phyloP scores from a whole-genome alignment of 495 filamentous ascomycete genomes.

The Penicillium steckii region DNA sequence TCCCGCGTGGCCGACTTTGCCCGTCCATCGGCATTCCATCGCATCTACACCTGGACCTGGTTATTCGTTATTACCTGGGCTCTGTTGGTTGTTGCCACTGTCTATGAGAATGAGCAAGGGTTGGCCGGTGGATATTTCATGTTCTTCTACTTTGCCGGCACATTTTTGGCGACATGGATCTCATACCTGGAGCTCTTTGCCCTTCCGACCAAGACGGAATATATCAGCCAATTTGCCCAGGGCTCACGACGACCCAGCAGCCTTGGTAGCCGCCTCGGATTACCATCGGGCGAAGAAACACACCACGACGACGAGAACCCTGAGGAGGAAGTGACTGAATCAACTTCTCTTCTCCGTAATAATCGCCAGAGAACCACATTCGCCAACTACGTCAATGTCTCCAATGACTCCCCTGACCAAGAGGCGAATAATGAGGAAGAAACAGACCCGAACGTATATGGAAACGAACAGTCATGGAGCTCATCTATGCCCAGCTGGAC shows the following conservation, averaged over 20 bases:
- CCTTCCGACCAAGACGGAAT: constrained; percentile 67
- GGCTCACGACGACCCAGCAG: constrained; percentile 42
- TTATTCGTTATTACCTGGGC: constrained; percentile 73
- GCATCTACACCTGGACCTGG: constrained; percentile 81
- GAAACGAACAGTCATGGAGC: constrained; percentile 85
- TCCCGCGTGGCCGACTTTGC: constrained; percentile 77
- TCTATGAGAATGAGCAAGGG: constrained; percentile 66
- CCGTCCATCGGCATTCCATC: constrained; percentile 82
- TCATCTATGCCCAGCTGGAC: constrained; percentile 72
- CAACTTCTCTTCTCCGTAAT: constrained; percentile 72
- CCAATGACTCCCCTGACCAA: constrained; percentile 29
- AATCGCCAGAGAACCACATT: constrained; percentile 65
- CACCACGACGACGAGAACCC: constrained; percentile 40
- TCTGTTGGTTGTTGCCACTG: constrained; percentile 68
- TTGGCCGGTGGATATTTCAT: constrained; percentile 81
- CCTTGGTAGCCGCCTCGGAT: constrained; percentile 39
- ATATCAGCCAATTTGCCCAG: constrained; percentile 39
- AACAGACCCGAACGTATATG: constrained; percentile 55
- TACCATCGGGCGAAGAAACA: constrained; percentile 31
- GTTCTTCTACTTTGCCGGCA: constrained; percentile 72
- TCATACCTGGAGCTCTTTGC: constrained; percentile 76
- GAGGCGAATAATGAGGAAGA: constrained; percentile 34
- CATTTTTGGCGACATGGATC: constrained; percentile 72
- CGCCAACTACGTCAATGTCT: constrained; percentile 59
- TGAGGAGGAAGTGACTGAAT: constrained; percentile 68